A percentile compares a stretch with the other conserved stretches of the same genome.
phyloP scores from a whole-genome alignment of 306 rosid species.

The Rosa multiflora region DNA sequence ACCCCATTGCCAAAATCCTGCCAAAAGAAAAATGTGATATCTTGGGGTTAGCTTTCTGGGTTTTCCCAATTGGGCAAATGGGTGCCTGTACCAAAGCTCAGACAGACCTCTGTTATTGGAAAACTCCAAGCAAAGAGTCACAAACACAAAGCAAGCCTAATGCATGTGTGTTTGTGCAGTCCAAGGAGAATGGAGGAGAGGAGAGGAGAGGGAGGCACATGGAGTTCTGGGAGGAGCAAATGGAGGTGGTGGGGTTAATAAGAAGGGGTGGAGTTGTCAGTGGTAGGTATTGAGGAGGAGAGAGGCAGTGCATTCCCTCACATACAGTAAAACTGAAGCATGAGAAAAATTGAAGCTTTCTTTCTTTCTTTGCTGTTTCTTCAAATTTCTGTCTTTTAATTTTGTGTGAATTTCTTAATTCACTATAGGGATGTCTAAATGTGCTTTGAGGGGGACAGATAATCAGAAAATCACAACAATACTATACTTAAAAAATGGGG shows the following conservation, averaged over 20 bases:
- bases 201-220: slow-evolving; percentile 34
- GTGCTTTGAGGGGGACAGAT: slow-evolving; percentile 18
- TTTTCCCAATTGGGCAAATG: slow-evolving; percentile 31
- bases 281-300: slow-evolving; percentile 54
- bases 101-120: slow-evolving; percentile 17
- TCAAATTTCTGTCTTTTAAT: slow-evolving; percentile 50
- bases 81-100: slow-evolving; percentile 28
- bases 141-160: slow-evolving; percentile 28
- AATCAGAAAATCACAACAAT: slow-evolving; percentile 13
- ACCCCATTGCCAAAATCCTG: slow-evolving; percentile 39
- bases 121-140: slow-evolving; percentile 15
- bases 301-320: not conserved
- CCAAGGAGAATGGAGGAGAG: slow-evolving; percentile 41
- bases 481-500: not conserved
- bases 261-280: slow-evolving; percentile 72
- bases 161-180: slow-evolving; percentile 18
- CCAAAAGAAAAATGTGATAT: not conserved
- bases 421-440: not conserved
- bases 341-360: slow-evolving; percentile 44
- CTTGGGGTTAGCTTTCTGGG: slow-evolving; percentile 20
- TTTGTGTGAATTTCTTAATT: not conserved
- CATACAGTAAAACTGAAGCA: slow-evolving; percentile 67
- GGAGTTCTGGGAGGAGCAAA: slow-evolving; percentile 39
- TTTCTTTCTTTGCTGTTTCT: slow-evolving; percentile 66
- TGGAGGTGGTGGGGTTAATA: slow-evolving; percentile 50